Conservation (phyloP, 1,284 basidiomycete species). For the Leccinum cinnamomeum region DNA sequence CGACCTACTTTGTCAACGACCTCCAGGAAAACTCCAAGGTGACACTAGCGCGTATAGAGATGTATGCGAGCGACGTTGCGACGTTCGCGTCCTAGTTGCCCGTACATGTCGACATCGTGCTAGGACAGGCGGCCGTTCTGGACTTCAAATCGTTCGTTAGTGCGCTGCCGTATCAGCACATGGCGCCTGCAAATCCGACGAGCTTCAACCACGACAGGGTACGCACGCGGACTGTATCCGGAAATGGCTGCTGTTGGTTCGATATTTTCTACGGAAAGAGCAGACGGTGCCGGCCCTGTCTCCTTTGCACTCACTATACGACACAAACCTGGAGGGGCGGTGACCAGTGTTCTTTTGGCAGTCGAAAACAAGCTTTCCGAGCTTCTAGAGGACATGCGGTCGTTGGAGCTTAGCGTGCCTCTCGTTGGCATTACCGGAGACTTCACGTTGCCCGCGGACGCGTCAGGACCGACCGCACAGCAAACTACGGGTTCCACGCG, state of each 20-base stretch:
- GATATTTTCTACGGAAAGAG: not conserved
- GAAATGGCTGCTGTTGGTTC: constrained; percentile 8
- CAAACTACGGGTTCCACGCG: not conserved
- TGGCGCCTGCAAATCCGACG: constrained; percentile 46
- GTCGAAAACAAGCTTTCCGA: constrained; percentile 43
- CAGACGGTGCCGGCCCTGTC: not conserved
- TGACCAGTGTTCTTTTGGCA: constrained; percentile 54
- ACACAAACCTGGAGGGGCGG: constrained; percentile 47
- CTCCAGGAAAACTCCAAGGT: constrained; percentile 27
- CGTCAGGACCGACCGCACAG: not conserved
- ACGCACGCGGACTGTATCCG: constrained; percentile 64
- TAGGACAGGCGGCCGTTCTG: constrained; percentile 57
- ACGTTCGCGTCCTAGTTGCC: constrained; percentile 53
- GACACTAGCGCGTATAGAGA: constrained; percentile 37
- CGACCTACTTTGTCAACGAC: constrained; percentile 28
- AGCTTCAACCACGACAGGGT: constrained; percentile 62
- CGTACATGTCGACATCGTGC: constrained; percentile 38
- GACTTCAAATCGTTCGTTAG: constrained; percentile 55
- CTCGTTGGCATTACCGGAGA: constrained; percentile 42
- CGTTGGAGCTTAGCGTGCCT: constrained; percentile 31
- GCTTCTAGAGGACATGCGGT: constrained; percentile 39
- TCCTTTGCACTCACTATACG: constrained; percentile 26
- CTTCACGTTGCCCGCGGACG: constrained; percentile 30
- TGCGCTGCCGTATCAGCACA: constrained; percentile 48
- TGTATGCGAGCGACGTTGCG: constrained; percentile 50